Evolutionary conservation across 2,329 filamentous ascomycete species (phyloP), one percentile per base, ranked within the genome.

Genomic region (Fusarium secorum): DNA sequence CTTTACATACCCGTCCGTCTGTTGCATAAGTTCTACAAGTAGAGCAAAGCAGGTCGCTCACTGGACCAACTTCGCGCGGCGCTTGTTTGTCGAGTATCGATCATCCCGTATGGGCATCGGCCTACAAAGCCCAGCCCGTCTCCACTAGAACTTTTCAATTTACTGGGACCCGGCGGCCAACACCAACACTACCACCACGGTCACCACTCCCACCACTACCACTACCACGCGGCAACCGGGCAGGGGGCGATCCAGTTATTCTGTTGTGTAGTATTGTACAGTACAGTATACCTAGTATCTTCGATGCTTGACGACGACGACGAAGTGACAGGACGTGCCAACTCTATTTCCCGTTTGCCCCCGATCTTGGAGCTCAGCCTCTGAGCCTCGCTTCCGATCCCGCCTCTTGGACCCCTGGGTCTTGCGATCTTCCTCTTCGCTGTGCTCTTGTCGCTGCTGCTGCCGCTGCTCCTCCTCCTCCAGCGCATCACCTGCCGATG

Each of bases 181-280:
- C 49, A 61, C 58, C 62, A 66, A 66, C 64, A 67, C 64, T 56
- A 72, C 72, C 72, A 69, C 70, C 63, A 71, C 73, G 68, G 68
- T 66, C 73, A 75, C 71, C 73, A 74, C 71, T 69, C 57, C 71
- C 71, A 74, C 71, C 64, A 74, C 73, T 52, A 69, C 64, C 58
- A 63, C 68, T 70, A 64, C 73, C 71, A 75, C 68, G 64, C 64
- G 72, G 68, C 71, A 75, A 69, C 71, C 66, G 64, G 62, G 60
- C 71, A 75, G 73, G 73, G 73, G 73, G 60, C 61, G 66, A 63
- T 62, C 64, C 64, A 67, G 32, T 66, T 66, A 39, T 38, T 60
- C 32, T 57, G 32, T 24, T 30, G 53, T 48, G 35, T 55, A 32
- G 62, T 58, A 49, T 46, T 32, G 45, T 48, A 67, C 49, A 36